phyloP scores from a whole-genome alignment of 495 filamentous ascomycete species.

The Saxispiralis lemnorum region DNA sequence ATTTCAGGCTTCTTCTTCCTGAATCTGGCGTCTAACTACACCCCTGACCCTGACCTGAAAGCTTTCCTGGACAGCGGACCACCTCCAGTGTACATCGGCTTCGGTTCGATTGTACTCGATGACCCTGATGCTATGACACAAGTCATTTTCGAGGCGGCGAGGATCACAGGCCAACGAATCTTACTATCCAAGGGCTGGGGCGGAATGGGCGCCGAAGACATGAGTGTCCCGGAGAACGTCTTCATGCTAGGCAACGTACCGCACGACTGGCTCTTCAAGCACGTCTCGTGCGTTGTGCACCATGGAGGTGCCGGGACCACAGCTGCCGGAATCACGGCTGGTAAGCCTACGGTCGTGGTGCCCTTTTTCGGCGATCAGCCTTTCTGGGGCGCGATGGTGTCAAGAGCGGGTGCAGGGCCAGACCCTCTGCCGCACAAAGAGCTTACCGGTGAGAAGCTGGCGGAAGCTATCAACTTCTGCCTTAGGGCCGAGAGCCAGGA shows the following conservation, averaged over 20 bases:
- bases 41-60: slow-evolving; percentile 32
- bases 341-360: slow-evolving; percentile 41
- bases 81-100: slow-evolving; percentile 47
- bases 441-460: slow-evolving; percentile 27
- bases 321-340: slow-evolving; percentile 40
- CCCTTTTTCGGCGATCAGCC: slow-evolving; percentile 52
- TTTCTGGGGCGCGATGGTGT: slow-evolving; percentile 41
- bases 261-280: slow-evolving; percentile 49
- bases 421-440: slow-evolving; percentile 29
- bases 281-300: slow-evolving; percentile 43
- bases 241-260: slow-evolving; percentile 44
- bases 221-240: slow-evolving; percentile 29
- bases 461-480: slow-evolving; percentile 25
- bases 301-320: slow-evolving; percentile 54
- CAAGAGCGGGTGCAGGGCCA: slow-evolving; percentile 33
- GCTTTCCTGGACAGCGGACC: slow-evolving; percentile 37
- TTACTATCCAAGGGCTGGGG: slow-evolving; percentile 50
- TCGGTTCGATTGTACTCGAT: slow-evolving; percentile 49
- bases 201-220: slow-evolving; percentile 33
- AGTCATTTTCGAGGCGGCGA: slow-evolving; percentile 38
- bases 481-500: slow-evolving; percentile 23
- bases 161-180: slow-evolving; percentile 32
- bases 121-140: slow-evolving; percentile 36
- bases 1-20: slow-evolving; percentile 48
- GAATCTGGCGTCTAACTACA: slow-evolving; percentile 32